These are phyloP conservation scores for Aspergillus intermedius DNA, from an alignment of 2,329 filamentous ascomycete species.

Conservation along the genomic window DNA sequence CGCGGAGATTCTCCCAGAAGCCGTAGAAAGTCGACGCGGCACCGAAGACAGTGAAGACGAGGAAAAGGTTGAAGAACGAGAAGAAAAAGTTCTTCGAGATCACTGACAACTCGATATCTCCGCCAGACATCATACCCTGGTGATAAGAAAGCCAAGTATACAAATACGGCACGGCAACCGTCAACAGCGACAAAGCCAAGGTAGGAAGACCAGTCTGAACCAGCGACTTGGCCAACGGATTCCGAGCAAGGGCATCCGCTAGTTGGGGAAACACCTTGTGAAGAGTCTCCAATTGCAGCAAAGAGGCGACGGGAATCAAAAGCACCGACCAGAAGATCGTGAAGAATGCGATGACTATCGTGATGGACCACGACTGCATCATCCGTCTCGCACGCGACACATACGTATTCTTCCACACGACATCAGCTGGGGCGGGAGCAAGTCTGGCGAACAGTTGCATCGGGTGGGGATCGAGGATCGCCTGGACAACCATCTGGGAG, in stretches of 20 bases:
- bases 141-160: constrained; percentile 87
- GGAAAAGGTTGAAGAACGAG: constrained; percentile 97
- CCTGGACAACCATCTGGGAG: constrained; percentile 91
- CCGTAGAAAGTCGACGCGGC: constrained; percentile 69
- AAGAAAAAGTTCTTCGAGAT: constrained; percentile 99
- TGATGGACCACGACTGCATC: constrained; percentile 75
- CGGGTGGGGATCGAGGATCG: constrained; percentile 83
- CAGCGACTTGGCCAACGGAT: constrained; percentile 66
- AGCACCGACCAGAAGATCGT: constrained; percentile 85
- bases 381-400: constrained; percentile 66
- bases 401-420: constrained; percentile 96
- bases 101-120: constrained; percentile 86
- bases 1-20: constrained; percentile 57
- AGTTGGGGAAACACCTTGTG: constrained; percentile 64
- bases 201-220: constrained; percentile 86
- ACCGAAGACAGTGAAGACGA: constrained; percentile 84
- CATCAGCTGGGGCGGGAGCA: constrained; percentile 80
- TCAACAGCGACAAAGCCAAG: constrained; percentile 75
- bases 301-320: constrained; percentile 68
- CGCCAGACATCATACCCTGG: constrained; percentile 92
- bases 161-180: constrained; percentile 82
- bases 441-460: constrained; percentile 77
- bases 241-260: constrained; percentile 58
- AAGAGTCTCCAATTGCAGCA: constrained; percentile 77
- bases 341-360: constrained; percentile 71